These are phyloP conservation scores for Apiospora arundinis DNA, from an alignment of 2,329 filamentous ascomycete species.

Conservation along the genomic window DNA sequence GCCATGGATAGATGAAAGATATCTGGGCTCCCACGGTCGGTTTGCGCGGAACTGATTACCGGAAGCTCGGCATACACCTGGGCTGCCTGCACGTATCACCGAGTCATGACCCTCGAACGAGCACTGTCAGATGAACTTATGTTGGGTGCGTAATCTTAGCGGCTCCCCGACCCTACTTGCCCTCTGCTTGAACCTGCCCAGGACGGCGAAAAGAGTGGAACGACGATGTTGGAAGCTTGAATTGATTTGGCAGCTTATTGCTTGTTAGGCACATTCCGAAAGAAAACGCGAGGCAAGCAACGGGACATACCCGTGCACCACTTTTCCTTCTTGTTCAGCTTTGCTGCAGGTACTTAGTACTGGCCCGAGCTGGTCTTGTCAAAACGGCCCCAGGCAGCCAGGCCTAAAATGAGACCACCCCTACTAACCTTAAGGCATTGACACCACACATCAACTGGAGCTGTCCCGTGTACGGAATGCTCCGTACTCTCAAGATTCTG, in stretches of 20 bases:
- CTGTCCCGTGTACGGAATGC: not conserved
- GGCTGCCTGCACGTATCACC: not conserved
- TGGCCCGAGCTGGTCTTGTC: not conserved
- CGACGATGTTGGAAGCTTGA: not conserved
- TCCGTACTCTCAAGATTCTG: too few species aligned
- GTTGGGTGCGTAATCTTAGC: not conserved
- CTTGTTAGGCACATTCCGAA: not conserved
- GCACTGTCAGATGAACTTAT: not conserved
- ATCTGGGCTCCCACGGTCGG: too few species aligned
- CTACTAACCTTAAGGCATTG: not conserved
- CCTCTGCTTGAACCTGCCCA: not conserved
- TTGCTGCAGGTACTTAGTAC: slow-evolving; percentile 1
- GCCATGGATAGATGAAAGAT: too few species aligned
- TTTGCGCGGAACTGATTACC: not conserved
- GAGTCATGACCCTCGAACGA: not conserved
- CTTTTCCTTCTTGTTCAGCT: not conserved
- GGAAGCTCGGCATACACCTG: not conserved
- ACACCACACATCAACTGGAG: not conserved
- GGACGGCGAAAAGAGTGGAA: not conserved
- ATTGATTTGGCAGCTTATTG: not conserved
- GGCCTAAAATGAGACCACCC: not conserved
- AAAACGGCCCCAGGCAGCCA: not conserved
- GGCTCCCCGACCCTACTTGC: not conserved
- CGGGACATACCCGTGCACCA: not conserved
- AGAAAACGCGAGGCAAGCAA: not conserved